Conservation (phyloP, 108 stramenopile species). For the Cyclotella sp. region DNA sequence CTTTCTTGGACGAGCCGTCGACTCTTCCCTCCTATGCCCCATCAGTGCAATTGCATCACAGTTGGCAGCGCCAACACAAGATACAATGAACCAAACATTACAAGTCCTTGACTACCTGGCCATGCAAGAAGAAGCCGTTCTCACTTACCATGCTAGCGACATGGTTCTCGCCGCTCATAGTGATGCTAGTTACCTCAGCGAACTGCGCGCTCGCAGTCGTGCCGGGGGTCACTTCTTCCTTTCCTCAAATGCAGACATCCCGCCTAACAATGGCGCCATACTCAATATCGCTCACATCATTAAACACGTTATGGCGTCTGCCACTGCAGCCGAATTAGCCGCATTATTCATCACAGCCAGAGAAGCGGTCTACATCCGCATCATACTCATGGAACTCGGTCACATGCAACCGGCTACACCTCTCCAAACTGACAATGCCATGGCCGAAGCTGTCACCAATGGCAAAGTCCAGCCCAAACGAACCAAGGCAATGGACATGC, state of each 20-base stretch:
- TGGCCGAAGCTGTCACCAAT: neutral
- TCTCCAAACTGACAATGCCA: neutral
- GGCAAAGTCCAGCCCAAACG: neutral
- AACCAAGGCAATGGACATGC: neutral
- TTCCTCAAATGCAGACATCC: neutral
- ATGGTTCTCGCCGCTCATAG: neutral
- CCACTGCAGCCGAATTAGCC: neutral
- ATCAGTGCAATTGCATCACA: constrained; percentile 20
- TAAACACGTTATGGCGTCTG: neutral
- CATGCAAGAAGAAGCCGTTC: constrained; percentile 45
- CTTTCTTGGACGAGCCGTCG: constrained; percentile 51
- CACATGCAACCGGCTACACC: neutral
- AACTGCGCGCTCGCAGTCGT: constrained; percentile 34
- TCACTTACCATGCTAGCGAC: constrained; percentile 37
- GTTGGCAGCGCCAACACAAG: constrained; percentile 21
- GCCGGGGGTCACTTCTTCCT: constrained; percentile 46
- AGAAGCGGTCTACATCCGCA: neutral
- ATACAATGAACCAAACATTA: constrained; percentile 16
- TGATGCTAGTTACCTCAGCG: constrained; percentile 47
- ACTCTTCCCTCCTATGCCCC: constrained; percentile 30
- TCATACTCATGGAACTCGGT: neutral
- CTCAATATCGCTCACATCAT: too few relatives aligned
- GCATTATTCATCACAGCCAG: neutral
- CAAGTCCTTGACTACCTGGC: constrained; percentile 51
- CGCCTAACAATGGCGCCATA: neutral